A percentile compares a stretch with the other conserved stretches of the same genome.
Conservation (phyloP, 208 protist genomes). For the Acanthamoeba castellanii region DNA sequence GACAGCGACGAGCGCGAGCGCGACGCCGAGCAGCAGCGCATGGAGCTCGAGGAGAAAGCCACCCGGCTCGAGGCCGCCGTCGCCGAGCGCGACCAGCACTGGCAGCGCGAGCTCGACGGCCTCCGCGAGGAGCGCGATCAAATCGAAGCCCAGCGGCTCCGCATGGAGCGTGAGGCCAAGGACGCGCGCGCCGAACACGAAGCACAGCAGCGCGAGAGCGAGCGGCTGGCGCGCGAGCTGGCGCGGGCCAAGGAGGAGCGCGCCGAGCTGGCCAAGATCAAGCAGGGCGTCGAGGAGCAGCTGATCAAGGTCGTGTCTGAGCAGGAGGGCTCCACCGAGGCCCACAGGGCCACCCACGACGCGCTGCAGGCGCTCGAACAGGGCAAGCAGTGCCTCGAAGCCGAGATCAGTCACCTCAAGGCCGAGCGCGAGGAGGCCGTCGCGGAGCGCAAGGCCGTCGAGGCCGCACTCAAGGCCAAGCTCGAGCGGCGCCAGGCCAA, state of each 20-base stretch:
- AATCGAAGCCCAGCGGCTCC: neutral
- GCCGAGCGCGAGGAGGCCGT: constrained; percentile 5
- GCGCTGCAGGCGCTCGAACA: constrained; percentile 12
- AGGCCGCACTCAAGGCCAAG: neutral
- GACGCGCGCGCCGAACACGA: constrained; percentile 38
- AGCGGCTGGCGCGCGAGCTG: neutral
- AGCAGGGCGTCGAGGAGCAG: constrained; percentile 14
- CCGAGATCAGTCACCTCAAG: neutral
- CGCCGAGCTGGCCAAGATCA: constrained; percentile 7
- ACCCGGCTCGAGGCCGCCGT: neutral
- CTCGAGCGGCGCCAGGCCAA: neutral
- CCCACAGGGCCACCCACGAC: neutral
- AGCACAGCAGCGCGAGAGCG: neutral
- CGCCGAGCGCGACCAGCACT: neutral
- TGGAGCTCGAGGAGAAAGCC: neutral
- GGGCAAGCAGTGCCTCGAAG: constrained; percentile 9
- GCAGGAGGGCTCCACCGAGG: constrained; percentile 1
- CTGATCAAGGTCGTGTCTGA: constrained; percentile 18
- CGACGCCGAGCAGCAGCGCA: neutral
- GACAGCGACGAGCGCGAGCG: neutral
- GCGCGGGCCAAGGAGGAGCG: neutral
- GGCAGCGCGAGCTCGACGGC: neutral
- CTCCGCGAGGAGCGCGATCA: neutral
- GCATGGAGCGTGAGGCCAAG: constrained; percentile 1
- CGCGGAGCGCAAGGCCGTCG: neutral